Evolutionary conservation across 495 filamentous ascomycete species (phyloP), one percentile per base, ranked within the genome.

Genomic region (Neurospora sp.): DNA sequence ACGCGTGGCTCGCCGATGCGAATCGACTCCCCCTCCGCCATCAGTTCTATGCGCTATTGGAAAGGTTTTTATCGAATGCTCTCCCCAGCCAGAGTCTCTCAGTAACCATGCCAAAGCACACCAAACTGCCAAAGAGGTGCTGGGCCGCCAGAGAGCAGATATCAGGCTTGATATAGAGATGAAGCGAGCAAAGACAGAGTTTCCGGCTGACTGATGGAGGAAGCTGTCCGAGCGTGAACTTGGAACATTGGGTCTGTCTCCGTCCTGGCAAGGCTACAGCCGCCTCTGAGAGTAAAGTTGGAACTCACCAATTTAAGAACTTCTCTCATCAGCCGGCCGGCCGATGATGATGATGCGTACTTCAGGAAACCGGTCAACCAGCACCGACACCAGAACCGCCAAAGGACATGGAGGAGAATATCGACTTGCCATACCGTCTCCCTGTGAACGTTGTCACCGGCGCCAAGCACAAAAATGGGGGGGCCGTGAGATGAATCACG

Each of bases 361-460:
- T 96, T 98, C 81, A 90, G 96, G 28, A 94, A 97, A 79, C 96
- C 95, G 3, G 92, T 98, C 71, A 99, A 99, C 79, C 96, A 94
- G 11, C 94, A 97, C 78, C 90, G 96, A 72, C 92, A 96, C 78
- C 91, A 93, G 81, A 91, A 92, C 72, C 85, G 91, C 71, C 89
- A 93, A 73, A 89, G 92, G 74, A n/a, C n/a, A n/a, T n/a, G n/a
- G n/a, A 40, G 39, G 39, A 7, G 39, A 81, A 81, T 74, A 73
- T 81, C 31, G 75, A 74, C 19, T 43, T 81, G 0, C 77, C 76
- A 1, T 77, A 78, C 62, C 76, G 73, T 72, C 75, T 81, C 15
- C 78, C 77, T 3, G 78, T 81, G 13, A 79, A 77, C 10, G 73
- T 75, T 19, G 73, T 81, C 42, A 78, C 74, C 0, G 79, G 79